Base-by-base conservation (phyloP, 768 basidiomycete genomes). In the Xerocomus potaroensis region DNA sequence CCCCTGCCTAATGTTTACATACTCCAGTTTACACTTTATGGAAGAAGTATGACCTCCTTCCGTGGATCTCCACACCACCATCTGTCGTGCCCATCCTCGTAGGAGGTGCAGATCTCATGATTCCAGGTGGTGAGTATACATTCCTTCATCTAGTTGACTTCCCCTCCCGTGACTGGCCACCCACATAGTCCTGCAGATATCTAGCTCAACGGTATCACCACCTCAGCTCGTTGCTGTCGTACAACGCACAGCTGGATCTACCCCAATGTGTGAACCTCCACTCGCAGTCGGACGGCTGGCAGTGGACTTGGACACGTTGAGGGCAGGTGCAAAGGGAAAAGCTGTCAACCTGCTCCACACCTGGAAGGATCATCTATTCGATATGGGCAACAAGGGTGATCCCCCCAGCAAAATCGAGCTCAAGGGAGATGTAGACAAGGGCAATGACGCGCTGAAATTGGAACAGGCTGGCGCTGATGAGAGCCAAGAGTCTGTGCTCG, bases 61-160 rank as follows among this genome's bases (percentile, higher is more conserved):
- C 87, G 0, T 75, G 75, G 48, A 53, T 92, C n/a, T 78, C 81
- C 3, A 90, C 89, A 0, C 85, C 87, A 3, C 62, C 77, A 2
- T 67, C 78, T 10, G 89, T 90, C 23, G 78, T 91, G 30, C 83
- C 83, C 1, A 72, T 83, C 21, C 74, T 93, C 11, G 69, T 80
- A 3, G 79, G 79, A 9, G 90, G 91, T n/a, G 87, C 90, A 0
- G 89, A 93, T 68, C 75, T 92, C 8, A 91, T 93, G 88, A 81
- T 87, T 27, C 87, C 90, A 4, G 90, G 89, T 65, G 86, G 87
- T 85, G 59, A 59, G 81, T 70, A 36, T 19, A 27, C 14, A 1
- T 19, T 41, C 6, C 39, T 21, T 21, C 21, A 7, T 14, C 12
- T 5, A 3, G 5, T 14, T 15, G 16, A 11, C 26, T 31, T 37